Evolutionary conservation across 2,329 filamentous ascomycete genomes (phyloP), one percentile per base, ranked within the genome.

Genomic region (Aspergillus brasiliensis): DNA sequence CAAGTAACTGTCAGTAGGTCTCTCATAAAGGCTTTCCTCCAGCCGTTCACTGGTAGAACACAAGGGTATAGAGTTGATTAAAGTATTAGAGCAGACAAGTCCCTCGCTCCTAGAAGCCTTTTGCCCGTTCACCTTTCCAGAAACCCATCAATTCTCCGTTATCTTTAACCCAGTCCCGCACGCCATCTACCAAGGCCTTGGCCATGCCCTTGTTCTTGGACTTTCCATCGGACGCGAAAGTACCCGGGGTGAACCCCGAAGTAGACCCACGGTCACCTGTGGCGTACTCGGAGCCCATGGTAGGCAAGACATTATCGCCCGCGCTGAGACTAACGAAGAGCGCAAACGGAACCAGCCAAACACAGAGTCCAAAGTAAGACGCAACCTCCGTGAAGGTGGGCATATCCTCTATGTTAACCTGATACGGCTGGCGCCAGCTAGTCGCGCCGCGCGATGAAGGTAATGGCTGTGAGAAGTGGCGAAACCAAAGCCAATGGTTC

Each of bases 401-500:
- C 47, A 92, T 75, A 49, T 76, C 73, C 6, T 73, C 71, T 55
- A 75, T 70, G 58, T 74, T 86, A 78, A 74, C 69, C 44, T 76
- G 68, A 61, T 77, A 77, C 5, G 74, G 71, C 51, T 75, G 69
- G 31, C 74, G 71, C 74, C 73, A 77, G 57, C 69, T 73, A 42
- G 65, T 69, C 34, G 65, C 66, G 54, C 59, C 57, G 47, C 69
- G 69, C 8, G 67, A 66, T 13, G 57, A 82, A 79, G 59, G 82
- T 10, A 79, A 71, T 3, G 79, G 80, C 65, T 91, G 86, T 72
- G 90, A 94, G 77, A 99, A 99, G 78, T 98, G 89, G 58, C 86
- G 86, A 82, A 99, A 98, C 94, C 95, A 99, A 53, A 96, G 82
- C 78, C 92, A 97, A 76, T 99, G 95, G 77, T 99, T 97, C 37